Conservation (phyloP, 208 protist species). For the Porcisia hertigi region DNA sequence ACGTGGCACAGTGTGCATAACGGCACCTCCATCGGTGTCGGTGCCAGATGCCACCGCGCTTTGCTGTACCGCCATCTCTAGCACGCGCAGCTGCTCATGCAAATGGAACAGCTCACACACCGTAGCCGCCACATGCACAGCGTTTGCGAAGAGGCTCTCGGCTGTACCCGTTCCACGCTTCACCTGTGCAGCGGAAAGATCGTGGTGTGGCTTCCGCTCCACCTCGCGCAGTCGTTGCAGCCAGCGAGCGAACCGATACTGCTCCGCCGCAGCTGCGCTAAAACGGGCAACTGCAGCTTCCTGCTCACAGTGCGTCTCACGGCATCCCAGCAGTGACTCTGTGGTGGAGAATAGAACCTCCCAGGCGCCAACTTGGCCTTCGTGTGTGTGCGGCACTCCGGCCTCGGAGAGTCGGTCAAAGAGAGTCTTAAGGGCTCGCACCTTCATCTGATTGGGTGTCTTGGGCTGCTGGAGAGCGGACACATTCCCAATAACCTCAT, state of each 20-base stretch:
- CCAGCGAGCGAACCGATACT: constrained; percentile 83
- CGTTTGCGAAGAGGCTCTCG: constrained; percentile 71
- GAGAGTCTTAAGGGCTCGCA: constrained; percentile 87
- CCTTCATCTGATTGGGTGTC: constrained; percentile 79
- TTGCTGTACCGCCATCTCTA: constrained; percentile 36
- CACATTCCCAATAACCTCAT: constrained; percentile 77
- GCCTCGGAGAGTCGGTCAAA: constrained; percentile 71
- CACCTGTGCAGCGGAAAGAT: constrained; percentile 86
- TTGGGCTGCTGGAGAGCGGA: constrained; percentile 77
- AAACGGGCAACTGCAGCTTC: constrained; percentile 15
- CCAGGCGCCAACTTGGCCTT: constrained; percentile 56
- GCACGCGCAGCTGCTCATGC: constrained; percentile 37
- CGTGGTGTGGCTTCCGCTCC: constrained; percentile 74
- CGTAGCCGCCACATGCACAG: constrained; percentile 38
- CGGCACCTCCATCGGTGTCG: background rate
- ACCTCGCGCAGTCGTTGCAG: constrained; percentile 86
- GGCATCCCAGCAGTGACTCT: constrained; percentile 59
- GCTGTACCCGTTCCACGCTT: constrained; percentile 69
- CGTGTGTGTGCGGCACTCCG: constrained; percentile 82
- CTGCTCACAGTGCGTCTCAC: constrained; percentile 40
- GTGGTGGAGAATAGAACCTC: constrained; percentile 72
- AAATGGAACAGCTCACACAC: constrained; percentile 41
- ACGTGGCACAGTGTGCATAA: constrained; percentile 5
- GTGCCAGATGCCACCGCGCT: constrained; percentile 20
- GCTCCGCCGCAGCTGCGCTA: constrained; percentile 41